Evolutionary conservation across 495 filamentous ascomycete species (phyloP), one percentile per base, ranked within the genome.

Genomic region (Xylaria intraflava): DNA sequence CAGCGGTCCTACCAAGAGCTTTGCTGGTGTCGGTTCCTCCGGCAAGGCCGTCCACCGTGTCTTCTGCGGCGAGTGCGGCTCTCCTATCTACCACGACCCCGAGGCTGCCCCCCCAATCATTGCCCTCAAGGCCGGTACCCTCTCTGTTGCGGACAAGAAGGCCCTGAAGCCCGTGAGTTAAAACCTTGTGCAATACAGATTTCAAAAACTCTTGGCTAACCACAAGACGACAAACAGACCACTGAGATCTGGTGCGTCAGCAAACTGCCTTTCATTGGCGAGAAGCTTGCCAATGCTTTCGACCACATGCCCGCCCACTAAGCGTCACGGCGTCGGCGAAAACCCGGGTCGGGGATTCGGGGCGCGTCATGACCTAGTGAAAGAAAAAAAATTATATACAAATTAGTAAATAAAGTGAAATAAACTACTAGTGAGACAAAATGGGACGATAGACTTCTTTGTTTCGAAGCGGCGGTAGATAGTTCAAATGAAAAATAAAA

Each of bases 241-340:
- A 81, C 79, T 62, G 83, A 86, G 69, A 85, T 86, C 71, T 86
- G 83, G 83, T 80, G 78, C 24, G 76, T 69, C 55, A 62, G 77
- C 75, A 86, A 86, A 75, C 75, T 86, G 49, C 82, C 83, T 31
- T 86, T 85, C 75, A 83, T 81, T 70, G 69, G 78, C 72, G 82
- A 86, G 71, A 62, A 78, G 49, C 72, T 86, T 53, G 79, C 65
- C 4, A 73, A 83, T 55, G 71, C 82, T 22, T 53, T 53, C 51
- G 51, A 53, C 22, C 6, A 53, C 16, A 53, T 53, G 51, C 51
- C 51, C 26, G 16, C 31, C 11, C 51, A 53, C 42, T 53, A 53
- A 53, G 17, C 42, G 6, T 23, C 17, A 42, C 17, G 38, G n/a
- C 16, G 16, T 30, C 22, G 9, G 26, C 33, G 17, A 38, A 20